phyloP scores from a whole-genome alignment of 164 flowering plant species.

The Santalum album region DNA sequence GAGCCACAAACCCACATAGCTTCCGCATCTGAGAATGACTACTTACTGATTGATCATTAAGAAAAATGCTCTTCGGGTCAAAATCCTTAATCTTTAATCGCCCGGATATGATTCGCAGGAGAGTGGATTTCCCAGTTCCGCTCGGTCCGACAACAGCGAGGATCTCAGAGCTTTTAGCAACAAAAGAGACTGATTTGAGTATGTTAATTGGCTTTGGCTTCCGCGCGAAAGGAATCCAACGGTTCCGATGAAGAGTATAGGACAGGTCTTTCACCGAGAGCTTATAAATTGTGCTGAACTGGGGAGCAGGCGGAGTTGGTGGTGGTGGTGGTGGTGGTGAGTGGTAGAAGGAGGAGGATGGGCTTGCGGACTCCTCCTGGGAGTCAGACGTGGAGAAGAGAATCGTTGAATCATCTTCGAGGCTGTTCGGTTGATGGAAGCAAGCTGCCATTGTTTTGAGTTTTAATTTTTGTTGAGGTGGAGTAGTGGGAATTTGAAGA shows the following conservation, averaged over 20 bases:
- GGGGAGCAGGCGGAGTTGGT: slow-evolving; percentile 5
- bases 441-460: slow-evolving; percentile 30
- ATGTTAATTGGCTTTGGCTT: slow-evolving; percentile 35
- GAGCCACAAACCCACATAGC: slow-evolving; percentile 79
- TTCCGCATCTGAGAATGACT: slow-evolving; percentile 46
- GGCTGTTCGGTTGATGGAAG: slow-evolving; percentile 20
- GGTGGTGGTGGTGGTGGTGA: slow-evolving; percentile 26
- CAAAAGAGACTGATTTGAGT: slow-evolving; percentile 68
- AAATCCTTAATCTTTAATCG: slow-evolving; percentile 36
- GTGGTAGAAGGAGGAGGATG: slow-evolving; percentile 46
- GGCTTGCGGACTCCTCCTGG: slow-evolving; percentile 41
- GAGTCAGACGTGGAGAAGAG: slow-evolving; percentile 61
- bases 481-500: no score
- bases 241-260: slow-evolving; percentile 30
- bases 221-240: slow-evolving; percentile 6
- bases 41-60: slow-evolving; percentile 35
- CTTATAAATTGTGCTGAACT: slow-evolving; percentile 16
- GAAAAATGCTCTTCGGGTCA: slow-evolving; percentile 33
- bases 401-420: slow-evolving; percentile 42
- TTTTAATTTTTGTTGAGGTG: neutral
- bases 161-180: slow-evolving; percentile 49
- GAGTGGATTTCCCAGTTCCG: slow-evolving; percentile 86
- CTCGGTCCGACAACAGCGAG: slow-evolving; percentile 88
- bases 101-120: slow-evolving; percentile 66
- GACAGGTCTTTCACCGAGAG: slow-evolving; percentile 51